These are phyloP conservation scores for Babesia ovis DNA, from an alignment of 169 alveolate species.

Conservation along the genomic window DNA sequence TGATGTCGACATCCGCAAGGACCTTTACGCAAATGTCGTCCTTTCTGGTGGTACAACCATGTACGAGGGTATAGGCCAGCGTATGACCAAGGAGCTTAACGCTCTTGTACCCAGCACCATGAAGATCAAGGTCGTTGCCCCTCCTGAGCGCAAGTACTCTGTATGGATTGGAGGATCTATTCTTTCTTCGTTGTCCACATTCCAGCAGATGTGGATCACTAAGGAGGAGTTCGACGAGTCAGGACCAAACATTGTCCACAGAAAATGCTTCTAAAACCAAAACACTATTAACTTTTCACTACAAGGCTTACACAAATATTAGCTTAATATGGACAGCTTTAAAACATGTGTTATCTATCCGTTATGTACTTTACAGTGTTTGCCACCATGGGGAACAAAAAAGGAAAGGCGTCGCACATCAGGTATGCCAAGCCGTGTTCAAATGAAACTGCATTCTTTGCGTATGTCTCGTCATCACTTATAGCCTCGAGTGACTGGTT, in stretches of 20 bases:
- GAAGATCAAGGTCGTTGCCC: constrained; percentile 98
- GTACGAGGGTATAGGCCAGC: constrained; percentile 96
- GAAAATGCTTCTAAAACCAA: constrained; percentile 91
- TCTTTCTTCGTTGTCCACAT: constrained; percentile 93
- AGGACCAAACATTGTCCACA: constrained; percentile 97
- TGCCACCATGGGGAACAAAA: constrained; percentile 39
- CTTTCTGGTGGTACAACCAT: constrained; percentile 98
- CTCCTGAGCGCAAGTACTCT: constrained; percentile 97
- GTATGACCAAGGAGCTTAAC: constrained; percentile 95
- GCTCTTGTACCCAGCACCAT: constrained; percentile 94
- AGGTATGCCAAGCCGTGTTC: constrained; percentile 55
- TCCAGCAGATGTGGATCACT: constrained; percentile 98
- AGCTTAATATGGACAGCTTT: neutral
- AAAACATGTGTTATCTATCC: neutral
- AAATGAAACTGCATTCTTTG: constrained; percentile 46
- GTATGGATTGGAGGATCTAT: constrained; percentile 99
- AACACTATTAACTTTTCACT: constrained; percentile 2
- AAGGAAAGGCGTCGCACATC: constrained; percentile 66
- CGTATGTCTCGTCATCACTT: constrained; percentile 59
- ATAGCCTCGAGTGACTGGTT: constrained; percentile 62
- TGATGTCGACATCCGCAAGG: constrained; percentile 95
- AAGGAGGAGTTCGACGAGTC: constrained; percentile 97
- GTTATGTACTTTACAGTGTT: constrained; percentile 19
- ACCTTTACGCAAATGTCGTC: constrained; percentile 92
- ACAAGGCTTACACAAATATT: neutral